phyloP scores from a whole-genome alignment of 495 filamentous ascomycete genomes.

The Penicillium nucicola region DNA sequence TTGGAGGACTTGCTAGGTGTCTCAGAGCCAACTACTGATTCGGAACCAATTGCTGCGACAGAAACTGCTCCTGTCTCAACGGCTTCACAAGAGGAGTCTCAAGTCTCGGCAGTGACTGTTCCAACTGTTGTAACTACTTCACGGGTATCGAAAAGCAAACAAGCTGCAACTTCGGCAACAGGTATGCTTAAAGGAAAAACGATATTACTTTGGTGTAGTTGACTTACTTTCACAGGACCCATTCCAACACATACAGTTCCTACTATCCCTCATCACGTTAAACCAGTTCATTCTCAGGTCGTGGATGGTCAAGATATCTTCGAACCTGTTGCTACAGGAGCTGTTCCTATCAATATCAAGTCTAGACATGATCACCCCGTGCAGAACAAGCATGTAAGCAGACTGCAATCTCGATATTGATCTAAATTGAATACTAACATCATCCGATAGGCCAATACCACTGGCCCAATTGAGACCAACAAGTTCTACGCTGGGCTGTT shows the following conservation, averaged over 20 bases:
- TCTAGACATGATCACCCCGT: slow-evolving; percentile 51
- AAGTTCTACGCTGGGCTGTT: slow-evolving; percentile 94
- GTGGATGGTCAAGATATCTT: slow-evolving; percentile 47
- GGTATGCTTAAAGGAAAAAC: background rate
- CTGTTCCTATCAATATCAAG: slow-evolving; percentile 53
- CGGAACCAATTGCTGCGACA: background rate
- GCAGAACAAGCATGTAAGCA: slow-evolving; percentile 42
- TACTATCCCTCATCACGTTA: background rate
- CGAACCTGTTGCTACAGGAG: slow-evolving; percentile 57
- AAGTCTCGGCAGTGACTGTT: background rate
- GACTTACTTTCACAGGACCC: slow-evolving; percentile 5
- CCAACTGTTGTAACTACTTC: background rate
- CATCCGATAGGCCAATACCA: slow-evolving; percentile 30
- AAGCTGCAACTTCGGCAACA: background rate
- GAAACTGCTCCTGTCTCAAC: background rate
- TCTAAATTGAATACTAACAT: slow-evolving; percentile 4
- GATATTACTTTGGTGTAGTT: background rate
- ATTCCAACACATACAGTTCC: background rate
- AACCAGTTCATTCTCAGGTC: background rate
- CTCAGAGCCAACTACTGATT: slow-evolving; percentile 8
- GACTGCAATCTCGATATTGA: slow-evolving; percentile 4
- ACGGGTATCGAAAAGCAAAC: background rate
- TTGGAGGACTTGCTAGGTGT: slow-evolving; percentile 22
- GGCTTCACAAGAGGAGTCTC: background rate
- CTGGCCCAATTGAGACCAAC: slow-evolving; percentile 68